A percentile compares a stretch with the other conserved stretches of the same genome.
Conservation (phyloP, 352 stramenopile species). For the Globisporangium paroecandrum region DNA sequence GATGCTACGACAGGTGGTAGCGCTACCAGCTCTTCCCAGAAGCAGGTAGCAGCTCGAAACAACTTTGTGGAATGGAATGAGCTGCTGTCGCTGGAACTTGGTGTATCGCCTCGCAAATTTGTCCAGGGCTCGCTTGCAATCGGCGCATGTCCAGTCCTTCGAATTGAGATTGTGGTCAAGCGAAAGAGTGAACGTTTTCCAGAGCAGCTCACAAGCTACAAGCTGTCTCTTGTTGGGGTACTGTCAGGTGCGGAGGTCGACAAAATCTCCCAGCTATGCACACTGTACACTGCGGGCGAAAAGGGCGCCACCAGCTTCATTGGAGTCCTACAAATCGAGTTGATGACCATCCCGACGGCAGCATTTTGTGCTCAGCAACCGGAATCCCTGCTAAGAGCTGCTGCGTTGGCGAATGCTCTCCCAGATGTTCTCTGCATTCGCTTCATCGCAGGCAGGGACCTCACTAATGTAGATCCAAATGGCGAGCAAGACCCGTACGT, state of each 20-base stretch:
- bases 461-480: constrained; percentile 43
- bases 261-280: constrained; percentile 19
- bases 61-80: constrained; percentile 20
- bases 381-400: background rate
- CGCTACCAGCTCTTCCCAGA: background rate
- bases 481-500: constrained; percentile 56
- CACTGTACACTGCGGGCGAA: constrained; percentile 14
- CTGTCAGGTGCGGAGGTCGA: background rate
- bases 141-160: constrained; percentile 34
- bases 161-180: constrained; percentile 30
- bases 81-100: constrained; percentile 22
- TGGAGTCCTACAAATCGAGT: constrained; percentile 21
- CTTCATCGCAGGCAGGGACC: constrained; percentile 39
- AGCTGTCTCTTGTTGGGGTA: constrained; percentile 23
- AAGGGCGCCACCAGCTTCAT: background rate
- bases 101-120: constrained; percentile 5
- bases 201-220: constrained; percentile 21
- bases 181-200: constrained; percentile 26
- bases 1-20: background rate
- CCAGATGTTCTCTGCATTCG: constrained; percentile 39
- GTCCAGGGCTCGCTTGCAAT: constrained; percentile 19
- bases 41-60: constrained; percentile 1
- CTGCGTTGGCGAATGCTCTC: background rate
- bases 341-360: background rate
- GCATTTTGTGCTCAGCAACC: background rate